phyloP scores from a whole-genome alignment of 495 filamentous ascomycete species.

The Rhypophila decipiens region DNA sequence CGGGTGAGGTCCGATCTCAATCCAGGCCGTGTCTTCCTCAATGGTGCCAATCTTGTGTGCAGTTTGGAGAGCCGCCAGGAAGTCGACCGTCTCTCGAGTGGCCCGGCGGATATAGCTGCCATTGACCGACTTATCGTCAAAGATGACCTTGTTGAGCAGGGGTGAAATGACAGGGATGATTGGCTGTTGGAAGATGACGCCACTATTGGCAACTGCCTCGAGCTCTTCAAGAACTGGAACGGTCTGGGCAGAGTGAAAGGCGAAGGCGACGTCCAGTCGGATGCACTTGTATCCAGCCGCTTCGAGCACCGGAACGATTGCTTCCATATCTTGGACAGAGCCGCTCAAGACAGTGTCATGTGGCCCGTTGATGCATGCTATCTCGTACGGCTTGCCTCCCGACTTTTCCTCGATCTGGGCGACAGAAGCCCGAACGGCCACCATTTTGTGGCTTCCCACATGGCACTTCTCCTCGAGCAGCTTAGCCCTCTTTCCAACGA shows the following conservation, averaged over 20 bases:
- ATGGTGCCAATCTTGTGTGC: slow-evolving; percentile 17
- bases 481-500: slow-evolving; percentile 62
- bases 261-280: slow-evolving; percentile 56
- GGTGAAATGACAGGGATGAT: slow-evolving; percentile 54
- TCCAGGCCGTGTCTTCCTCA: slow-evolving; percentile 23
- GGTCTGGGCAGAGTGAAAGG: slow-evolving; percentile 64
- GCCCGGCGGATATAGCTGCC: slow-evolving; percentile 39
- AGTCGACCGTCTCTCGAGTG: slow-evolving; percentile 56
- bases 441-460: slow-evolving; percentile 53
- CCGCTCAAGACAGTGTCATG: slow-evolving; percentile 47
- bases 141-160: slow-evolving; percentile 48
- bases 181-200: slow-evolving; percentile 47
- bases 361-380: slow-evolving; percentile 48
- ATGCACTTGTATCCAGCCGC: slow-evolving; percentile 45
- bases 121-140: slow-evolving; percentile 36
- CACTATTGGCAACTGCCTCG: slow-evolving; percentile 38
- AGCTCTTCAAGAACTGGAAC: slow-evolving; percentile 56
- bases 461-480: slow-evolving; percentile 55
- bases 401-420: slow-evolving; percentile 4
- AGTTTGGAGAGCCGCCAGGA: slow-evolving; percentile 39
- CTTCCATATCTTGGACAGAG: slow-evolving; percentile 33
- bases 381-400: slow-evolving; percentile 36
- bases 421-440: slow-evolving; percentile 45
- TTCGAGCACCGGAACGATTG: slow-evolving; percentile 43
- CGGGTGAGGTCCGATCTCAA: slow-evolving; percentile 57